These are phyloP conservation scores for Microbotryum silenes-acaulis DNA, from an alignment of 1,284 basidiomycete species.

Conservation along the genomic window DNA sequence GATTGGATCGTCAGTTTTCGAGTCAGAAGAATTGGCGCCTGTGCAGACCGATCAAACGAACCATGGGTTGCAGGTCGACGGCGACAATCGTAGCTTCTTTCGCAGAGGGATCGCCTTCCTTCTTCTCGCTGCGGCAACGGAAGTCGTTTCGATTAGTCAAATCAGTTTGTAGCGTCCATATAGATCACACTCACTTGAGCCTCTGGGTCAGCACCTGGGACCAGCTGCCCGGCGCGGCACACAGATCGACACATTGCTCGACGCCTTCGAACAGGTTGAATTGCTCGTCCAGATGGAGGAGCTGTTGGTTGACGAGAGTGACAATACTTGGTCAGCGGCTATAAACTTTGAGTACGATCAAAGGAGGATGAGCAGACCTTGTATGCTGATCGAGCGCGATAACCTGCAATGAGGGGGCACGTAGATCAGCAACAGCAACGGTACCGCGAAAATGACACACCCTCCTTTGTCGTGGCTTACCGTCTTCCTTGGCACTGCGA, in stretches of 20 bases:
- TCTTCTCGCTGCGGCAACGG: neutral
- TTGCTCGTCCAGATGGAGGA: conserved; percentile 47
- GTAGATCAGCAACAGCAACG: conserved; percentile 30
- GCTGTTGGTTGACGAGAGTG: conserved; percentile 15
- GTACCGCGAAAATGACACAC: neutral
- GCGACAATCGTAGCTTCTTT: conserved; percentile 45
- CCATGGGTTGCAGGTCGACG: conserved; percentile 53
- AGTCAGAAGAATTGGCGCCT: neutral
- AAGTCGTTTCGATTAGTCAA: too few relatives aligned
- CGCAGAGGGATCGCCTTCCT: conserved; percentile 10
- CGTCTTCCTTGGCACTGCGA: conserved; percentile 44
- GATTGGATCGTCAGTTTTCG: neutral
- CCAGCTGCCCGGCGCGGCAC: conserved; percentile 48
- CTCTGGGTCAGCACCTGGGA: conserved; percentile 37
- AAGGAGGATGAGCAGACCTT: conserved; percentile 41
- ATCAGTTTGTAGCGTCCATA: neutral
- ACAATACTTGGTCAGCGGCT: neutral
- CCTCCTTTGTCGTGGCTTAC: conserved; percentile 11
- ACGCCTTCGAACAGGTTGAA: conserved; percentile 47
- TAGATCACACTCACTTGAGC: conserved; percentile 41
- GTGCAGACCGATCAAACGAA: conserved; percentile 17
- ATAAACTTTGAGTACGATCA: too few relatives aligned
- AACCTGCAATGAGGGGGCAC: conserved; percentile 38
- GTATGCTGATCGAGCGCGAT: conserved; percentile 52
- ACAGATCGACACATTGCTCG: conserved; percentile 49